A percentile compares a stretch with the other conserved stretches of the same genome.
These are phyloP conservation scores for Cryptococcus neoformans DNA, from an alignment of 1,284 basidiomycete species.

Conservation along the genomic window DNA sequence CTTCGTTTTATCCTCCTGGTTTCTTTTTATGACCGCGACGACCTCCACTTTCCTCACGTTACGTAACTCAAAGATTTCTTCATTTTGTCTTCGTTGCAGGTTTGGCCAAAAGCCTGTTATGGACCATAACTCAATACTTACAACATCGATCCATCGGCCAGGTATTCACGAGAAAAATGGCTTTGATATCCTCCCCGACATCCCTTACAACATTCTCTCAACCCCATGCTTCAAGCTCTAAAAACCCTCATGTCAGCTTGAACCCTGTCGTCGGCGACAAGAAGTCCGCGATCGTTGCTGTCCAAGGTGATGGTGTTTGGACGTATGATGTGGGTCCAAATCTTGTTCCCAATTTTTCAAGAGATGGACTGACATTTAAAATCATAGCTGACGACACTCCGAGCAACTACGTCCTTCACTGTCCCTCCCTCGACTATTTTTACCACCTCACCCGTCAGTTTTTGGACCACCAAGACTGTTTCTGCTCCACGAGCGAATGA, in stretches of 20 bases:
- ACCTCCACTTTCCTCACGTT: conserved; percentile 1
- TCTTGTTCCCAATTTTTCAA: background rate
- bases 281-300: conserved; percentile 41
- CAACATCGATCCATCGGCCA: background rate
- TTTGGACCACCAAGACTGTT: conserved; percentile 9
- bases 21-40: too few species aligned
- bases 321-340: conserved; percentile 46
- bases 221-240: conserved; percentile 39
- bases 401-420: conserved; percentile 45
- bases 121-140: background rate
- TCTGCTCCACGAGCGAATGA: background rate
- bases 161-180: conserved; percentile 16
- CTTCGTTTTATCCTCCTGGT: too few species aligned
- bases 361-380: conserved; percentile 1
- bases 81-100: background rate
- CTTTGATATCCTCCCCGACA: conserved; percentile 39
- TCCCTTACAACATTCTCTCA: conserved; percentile 40
- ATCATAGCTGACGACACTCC: conserved; percentile 39
- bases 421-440: conserved; percentile 45
- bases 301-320: conserved; percentile 49
- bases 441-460: conserved; percentile 38
- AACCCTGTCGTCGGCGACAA: conserved; percentile 37
- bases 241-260: conserved; percentile 35
- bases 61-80: conserved; percentile 17
- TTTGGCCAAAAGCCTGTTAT: too few species aligned